Base-by-base conservation (phyloP, 208 protist species). In the Crithidia fasciculata region DNA sequence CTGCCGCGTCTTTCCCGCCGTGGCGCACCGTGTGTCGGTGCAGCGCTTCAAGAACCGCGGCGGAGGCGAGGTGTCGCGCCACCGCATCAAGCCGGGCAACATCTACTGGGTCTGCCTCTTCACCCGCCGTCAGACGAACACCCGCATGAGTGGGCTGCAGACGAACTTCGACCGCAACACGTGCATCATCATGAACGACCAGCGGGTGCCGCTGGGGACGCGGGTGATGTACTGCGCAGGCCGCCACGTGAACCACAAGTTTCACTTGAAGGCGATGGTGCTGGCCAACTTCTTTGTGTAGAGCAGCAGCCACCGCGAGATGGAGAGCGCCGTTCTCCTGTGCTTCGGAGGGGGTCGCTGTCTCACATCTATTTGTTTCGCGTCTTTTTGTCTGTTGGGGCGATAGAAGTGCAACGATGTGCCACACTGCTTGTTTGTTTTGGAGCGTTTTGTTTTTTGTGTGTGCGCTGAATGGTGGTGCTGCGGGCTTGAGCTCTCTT, bases 131-230 rank as follows among this genome's bases (percentile, higher is more conserved):
- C 91, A 95, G 81, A 87, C 88, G 8, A 94, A 95, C 70, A 95
- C 90, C 18, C 83, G 93, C 37, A 88, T 94, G 84, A 96, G 91
- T 70, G 93, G 93, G 37, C 69, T 97, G 68, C 88, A 88, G 72
- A 97, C 93, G 13, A 95, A 92, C 67, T 97, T 97, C 86, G 93
- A 97, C 72, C 82, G 91, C 39, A 97, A 97, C 76, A 96, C 93
- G 37, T 95, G 93, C 73, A 96, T 97, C 67, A 72, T 97, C 57
- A 91, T 97, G 86, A 96, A 97, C 62, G 93, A 97, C 66, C 89
- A 95, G 72, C 88, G 91, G 19, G 93, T 96, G 50, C 93, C 93
- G 8, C 70, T 97, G 7, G 93, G 93, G 9, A 92, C 90, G 10
- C 89, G 93, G 5, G 90, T 97, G 36, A 97, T 96, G 91, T 97